Evolutionary conservation across 306 rosid genomes (phyloP).

Genomic region (Carpinus viminea): DNA sequence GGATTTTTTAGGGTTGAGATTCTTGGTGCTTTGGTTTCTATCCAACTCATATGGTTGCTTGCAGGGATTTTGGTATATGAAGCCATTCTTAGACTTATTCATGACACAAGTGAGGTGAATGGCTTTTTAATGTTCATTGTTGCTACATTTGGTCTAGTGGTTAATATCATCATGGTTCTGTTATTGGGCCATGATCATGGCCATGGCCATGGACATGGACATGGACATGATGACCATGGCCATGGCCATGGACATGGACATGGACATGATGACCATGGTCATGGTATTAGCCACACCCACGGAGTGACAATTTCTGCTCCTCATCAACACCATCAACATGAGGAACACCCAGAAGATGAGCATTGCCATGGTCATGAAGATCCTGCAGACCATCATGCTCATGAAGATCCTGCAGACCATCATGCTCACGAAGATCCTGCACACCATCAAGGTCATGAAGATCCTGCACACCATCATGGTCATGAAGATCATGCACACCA

Average conservation of each 20-base stretch:
- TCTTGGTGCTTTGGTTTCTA: constrained; percentile 79
- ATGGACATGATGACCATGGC: constrained; percentile 9
- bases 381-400: constrained; percentile 19
- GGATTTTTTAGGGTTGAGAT: constrained; percentile 79
- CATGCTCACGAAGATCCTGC: constrained; percentile 23
- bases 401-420: constrained; percentile 14
- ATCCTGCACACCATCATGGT: constrained; percentile 20
- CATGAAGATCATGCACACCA: constrained; percentile 32
- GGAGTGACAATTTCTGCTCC: constrained; percentile 46
- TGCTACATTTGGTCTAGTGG: constrained; percentile 66
- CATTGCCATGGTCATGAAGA: constrained; percentile 19
- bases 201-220: constrained; percentile 49
- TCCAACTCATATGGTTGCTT: constrained; percentile 76
- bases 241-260: constrained; percentile 50
- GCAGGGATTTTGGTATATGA: constrained; percentile 74
- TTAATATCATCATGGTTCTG: constrained; percentile 67
- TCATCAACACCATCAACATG: constrained; percentile 36
- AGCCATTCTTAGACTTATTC: constrained; percentile 61
- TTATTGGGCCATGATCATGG: constrained; percentile 77
- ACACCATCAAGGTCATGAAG: constrained; percentile 18
- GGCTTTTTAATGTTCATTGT: constrained; percentile 70
- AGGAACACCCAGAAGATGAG: neutral
- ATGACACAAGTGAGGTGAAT: constrained; percentile 43
- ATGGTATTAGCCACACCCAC: constrained; percentile 44
- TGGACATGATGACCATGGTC: constrained; percentile 20